Evolutionary conservation across 306 rosid species (phyloP).

Genomic region (Pachyrhizus erosus): DNA sequence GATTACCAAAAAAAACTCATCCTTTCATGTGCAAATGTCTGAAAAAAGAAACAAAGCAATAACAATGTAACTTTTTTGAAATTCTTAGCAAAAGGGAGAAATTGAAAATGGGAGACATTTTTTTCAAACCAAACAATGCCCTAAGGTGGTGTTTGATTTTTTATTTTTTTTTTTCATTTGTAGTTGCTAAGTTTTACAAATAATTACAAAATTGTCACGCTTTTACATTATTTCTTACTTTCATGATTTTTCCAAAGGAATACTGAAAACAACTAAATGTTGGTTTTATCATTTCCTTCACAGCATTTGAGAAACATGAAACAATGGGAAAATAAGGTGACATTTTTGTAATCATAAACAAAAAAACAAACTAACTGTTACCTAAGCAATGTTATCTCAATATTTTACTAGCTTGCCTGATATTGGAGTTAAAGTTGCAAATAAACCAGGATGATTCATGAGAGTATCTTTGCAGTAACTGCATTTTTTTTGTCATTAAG

Average conservation of each 20-base stretch:
- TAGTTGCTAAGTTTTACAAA: not conserved
- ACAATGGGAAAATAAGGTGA: not conserved
- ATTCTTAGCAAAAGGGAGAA: not conserved
- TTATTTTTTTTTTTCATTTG: conserved; percentile 12
- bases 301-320: conserved; percentile 3
- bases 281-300: conserved; percentile 1
- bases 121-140: not conserved
- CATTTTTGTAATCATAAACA: not conserved
- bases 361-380: not conserved
- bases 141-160: not conserved
- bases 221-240: not conserved
- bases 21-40: not conserved
- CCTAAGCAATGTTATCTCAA: conserved; percentile 9
- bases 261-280: conserved; percentile 10
- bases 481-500: too few relatives aligned
- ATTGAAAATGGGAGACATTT: not conserved
- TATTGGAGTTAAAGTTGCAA: not conserved
- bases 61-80: not conserved
- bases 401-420: conserved; percentile 1
- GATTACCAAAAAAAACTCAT: too few relatives aligned
- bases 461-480: not conserved
- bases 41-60: not conserved
- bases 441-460: not conserved
- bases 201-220: not conserved
- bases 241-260: not conserved